phyloP scores from a whole-genome alignment of 2,329 filamentous ascomycete genomes.

The Scleromitrula shiraiana region DNA sequence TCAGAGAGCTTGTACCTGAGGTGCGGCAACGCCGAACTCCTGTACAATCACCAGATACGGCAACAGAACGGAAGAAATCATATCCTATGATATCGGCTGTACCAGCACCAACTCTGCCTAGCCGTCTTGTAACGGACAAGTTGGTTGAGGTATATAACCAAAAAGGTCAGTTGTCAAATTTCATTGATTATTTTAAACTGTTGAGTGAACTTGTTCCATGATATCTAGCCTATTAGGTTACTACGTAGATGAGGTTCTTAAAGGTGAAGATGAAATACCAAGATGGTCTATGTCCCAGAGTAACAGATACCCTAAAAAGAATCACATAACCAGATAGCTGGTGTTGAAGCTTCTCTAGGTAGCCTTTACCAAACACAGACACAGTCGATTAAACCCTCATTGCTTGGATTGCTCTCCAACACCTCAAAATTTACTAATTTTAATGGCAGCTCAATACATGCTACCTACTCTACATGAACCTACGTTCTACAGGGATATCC shows the following conservation, averaged over 20 bases:
- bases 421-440: conserved; percentile 1
- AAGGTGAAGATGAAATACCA: background rate
- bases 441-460: conserved; percentile 84
- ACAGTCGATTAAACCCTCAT: conserved; percentile 3
- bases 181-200: background rate
- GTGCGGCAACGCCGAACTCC: conserved; percentile 54
- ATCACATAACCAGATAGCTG: too few relatives aligned
- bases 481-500: conserved; percentile 65
- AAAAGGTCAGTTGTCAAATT: conserved; percentile 51
- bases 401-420: background rate
- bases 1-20: conserved; percentile 84
- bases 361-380: too few relatives aligned
- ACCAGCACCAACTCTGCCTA: conserved; percentile 69
- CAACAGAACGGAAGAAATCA: conserved; percentile 65
- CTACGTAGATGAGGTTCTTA: background rate
- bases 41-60: conserved; percentile 51
- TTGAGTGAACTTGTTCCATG: background rate
- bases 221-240: background rate
- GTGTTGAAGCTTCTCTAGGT: too few relatives aligned
- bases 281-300: too few relatives aligned
- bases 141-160: conserved; percentile 79
- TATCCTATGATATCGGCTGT: conserved; percentile 86
- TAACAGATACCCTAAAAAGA: too few relatives aligned
- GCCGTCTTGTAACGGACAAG: conserved; percentile 63
- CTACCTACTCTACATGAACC: conserved; percentile 82